phyloP scores from a whole-genome alignment of 2,329 filamentous ascomycete genomes.

The Teratosphaeria zuluensis region DNA sequence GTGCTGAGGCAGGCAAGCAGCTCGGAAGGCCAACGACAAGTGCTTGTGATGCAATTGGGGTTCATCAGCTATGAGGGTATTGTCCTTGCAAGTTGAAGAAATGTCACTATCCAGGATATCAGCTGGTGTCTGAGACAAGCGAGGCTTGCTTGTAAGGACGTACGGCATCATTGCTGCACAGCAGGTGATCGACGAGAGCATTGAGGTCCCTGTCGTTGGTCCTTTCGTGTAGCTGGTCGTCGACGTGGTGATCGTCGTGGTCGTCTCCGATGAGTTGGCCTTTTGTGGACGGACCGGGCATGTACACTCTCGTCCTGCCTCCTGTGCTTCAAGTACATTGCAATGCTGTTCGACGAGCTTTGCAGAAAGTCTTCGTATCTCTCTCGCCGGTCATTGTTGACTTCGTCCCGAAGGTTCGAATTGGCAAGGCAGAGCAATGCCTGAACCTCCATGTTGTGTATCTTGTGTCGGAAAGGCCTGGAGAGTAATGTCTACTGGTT shows the following conservation, averaged over 20 bases:
- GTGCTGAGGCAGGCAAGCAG: no score
- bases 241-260: background rate
- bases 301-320: background rate
- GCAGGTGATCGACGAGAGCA: background rate
- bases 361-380: background rate
- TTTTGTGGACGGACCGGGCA: background rate
- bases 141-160: no score
- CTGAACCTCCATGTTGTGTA: background rate
- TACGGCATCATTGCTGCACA: background rate
- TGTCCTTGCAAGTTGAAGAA: no score
- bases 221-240: background rate
- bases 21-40: no score
- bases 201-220: background rate
- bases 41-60: no score
- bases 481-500: background rate
- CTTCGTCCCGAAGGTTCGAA: background rate
- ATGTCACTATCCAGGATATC: no score
- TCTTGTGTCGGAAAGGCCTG: background rate
- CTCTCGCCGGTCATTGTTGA: background rate
- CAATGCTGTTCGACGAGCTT: background rate
- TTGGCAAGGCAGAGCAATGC: background rate
- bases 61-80: no score
- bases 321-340: background rate
- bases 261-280: background rate
- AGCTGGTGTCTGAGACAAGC: no score